phyloP scores from a whole-genome alignment of 805 yeast species.

The Candida loeiensis region DNA sequence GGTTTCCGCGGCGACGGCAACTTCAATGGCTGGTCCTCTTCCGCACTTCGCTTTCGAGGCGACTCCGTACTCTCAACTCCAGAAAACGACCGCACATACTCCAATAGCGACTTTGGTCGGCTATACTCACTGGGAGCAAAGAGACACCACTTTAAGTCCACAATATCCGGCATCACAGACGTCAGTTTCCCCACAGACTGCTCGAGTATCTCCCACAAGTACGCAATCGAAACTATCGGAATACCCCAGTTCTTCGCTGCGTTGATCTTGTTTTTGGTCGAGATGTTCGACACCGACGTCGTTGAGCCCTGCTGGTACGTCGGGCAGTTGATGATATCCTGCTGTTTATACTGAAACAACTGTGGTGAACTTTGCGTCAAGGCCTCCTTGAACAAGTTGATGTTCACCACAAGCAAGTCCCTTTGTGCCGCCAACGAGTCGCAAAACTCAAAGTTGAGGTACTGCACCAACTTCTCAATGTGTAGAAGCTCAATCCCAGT shows the following conservation, averaged over 20 bases:
- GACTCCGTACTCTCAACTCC: constrained; percentile 1
- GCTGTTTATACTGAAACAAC: constrained; percentile 35
- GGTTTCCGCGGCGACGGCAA: constrained; percentile 55
- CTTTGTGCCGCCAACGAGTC: constrained; percentile 48
- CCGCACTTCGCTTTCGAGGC: constrained; percentile 18
- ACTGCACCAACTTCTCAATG: constrained; percentile 55
- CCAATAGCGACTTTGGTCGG: constrained; percentile 23
- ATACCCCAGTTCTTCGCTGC: constrained; percentile 58
- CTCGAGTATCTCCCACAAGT: constrained; percentile 49
- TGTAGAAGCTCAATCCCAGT: constrained; percentile 75
- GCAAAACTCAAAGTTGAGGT: constrained; percentile 50
- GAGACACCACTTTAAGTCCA: constrained; percentile 53
- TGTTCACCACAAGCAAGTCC: constrained; percentile 56
- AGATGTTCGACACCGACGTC: constrained; percentile 32
- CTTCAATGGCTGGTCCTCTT: constrained; percentile 2
- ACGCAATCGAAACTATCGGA: constrained; percentile 56
- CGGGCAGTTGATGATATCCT: constrained; percentile 35
- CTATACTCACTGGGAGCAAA: constrained; percentile 41
- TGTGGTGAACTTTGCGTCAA: constrained; percentile 38
- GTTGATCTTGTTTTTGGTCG: constrained; percentile 51
- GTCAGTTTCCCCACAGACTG: constrained; percentile 19
- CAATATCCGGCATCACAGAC: constrained; percentile 36
- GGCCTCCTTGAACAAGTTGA: constrained; percentile 41
- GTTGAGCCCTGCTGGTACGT: constrained; percentile 28
- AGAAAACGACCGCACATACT: constrained; percentile 13